phyloP scores from a whole-genome alignment of 768 basidiomycete species.

The Collybia sordida region DNA sequence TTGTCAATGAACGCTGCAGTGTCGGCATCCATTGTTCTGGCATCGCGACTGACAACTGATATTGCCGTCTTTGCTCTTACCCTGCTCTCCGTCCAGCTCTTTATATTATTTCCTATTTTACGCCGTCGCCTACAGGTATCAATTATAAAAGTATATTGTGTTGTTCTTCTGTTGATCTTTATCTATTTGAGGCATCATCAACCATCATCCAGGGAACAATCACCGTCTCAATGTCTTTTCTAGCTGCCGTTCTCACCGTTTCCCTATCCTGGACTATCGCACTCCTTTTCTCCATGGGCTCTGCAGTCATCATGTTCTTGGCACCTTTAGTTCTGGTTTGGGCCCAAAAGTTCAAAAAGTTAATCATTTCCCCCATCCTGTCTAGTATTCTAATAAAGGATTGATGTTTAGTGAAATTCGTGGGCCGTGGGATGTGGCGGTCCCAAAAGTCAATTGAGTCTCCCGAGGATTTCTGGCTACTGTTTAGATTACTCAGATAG shows the following conservation, averaged over 20 bases:
- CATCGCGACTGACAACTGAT: conserved; percentile 83
- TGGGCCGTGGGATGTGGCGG: conserved; percentile 89
- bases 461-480: too few relatives aligned
- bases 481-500: too few relatives aligned
- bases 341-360: conserved; percentile 91
- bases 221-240: conserved; percentile 51
- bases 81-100: conserved; percentile 78
- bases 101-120: conserved; percentile 82
- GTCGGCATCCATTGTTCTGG: conserved; percentile 89
- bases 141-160: conserved; percentile 10
- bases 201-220: conserved; percentile 44
- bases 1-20: conserved; percentile 90
- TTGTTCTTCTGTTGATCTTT: background rate
- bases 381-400: conserved; percentile 6
- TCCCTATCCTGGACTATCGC: conserved; percentile 57
- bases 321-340: conserved; percentile 77
- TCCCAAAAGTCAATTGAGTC: conserved; percentile 61
- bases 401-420: conserved; percentile 66
- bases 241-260: conserved; percentile 51
- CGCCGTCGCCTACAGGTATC: conserved; percentile 70
- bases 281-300: conserved; percentile 47
- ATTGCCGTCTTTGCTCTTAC: conserved; percentile 87
- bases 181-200: conserved; percentile 42
- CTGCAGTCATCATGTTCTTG: conserved; percentile 63
- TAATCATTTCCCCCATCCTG: conserved; percentile 26